phyloP scores from a whole-genome alignment of 129 eudicot genomes.

The Helianthus tuberosus region DNA sequence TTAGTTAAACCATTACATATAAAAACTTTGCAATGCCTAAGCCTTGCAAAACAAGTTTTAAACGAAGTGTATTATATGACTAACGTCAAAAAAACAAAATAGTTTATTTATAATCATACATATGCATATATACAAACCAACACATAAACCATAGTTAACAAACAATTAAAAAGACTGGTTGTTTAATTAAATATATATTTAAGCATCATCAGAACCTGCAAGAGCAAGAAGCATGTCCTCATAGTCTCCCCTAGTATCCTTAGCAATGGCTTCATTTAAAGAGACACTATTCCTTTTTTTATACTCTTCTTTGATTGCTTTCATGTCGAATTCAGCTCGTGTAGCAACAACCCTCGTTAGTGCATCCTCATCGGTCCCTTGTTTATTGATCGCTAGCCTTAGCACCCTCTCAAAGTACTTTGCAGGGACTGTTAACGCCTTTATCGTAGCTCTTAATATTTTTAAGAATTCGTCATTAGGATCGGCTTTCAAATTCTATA shows the following conservation, averaged over 20 bases:
- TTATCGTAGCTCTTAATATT: conserved; percentile 52
- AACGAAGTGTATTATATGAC: no score
- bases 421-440: conserved; percentile 63
- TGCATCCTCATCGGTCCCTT: conserved; percentile 79
- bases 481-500: conserved; percentile 58
- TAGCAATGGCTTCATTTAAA: conserved; percentile 69
- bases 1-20: no score
- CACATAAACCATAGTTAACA: conserved; percentile 5
- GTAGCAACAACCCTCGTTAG: conserved; percentile 78
- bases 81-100: no score
- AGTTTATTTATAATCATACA: conserved; percentile 5
- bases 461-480: conserved; percentile 68
- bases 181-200: not conserved
- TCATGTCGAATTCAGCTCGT: conserved; percentile 88
- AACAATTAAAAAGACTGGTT: not conserved
- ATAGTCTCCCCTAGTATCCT: conserved; percentile 82
- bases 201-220: conserved; percentile 59
- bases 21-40: no score
- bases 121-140: not conserved
- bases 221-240: conserved; percentile 77
- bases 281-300: conserved; percentile 60
- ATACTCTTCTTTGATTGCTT: conserved; percentile 66
- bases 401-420: conserved; percentile 78
- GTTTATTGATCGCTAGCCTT: conserved; percentile 55
- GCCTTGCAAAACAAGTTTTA: no score